Evolutionary conservation across 2,329 filamentous ascomycete species (phyloP), one percentile per base, ranked within the genome.

Genomic region (Ilyonectria destructans): DNA sequence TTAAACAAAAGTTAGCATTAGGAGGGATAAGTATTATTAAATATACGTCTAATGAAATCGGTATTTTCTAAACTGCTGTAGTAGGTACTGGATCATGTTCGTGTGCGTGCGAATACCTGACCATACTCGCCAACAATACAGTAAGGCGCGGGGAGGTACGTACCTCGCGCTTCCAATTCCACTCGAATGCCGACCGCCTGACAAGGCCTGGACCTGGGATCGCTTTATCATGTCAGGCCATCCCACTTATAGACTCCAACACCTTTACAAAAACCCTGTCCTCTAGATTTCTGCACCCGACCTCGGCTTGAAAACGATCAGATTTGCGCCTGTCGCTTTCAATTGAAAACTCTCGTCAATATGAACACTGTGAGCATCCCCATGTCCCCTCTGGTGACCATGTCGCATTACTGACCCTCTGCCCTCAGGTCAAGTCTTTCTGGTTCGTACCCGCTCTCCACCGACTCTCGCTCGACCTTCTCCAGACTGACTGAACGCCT

Each of bases 351-450:
- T 40, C 13, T 62, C 57, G 48, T 69, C 73, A 82, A 74, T 35
- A 89, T 89, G 87, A 89, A 89, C 75, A 89, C 86, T 58, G 87
- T 89, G 80, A 79, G 86, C 78, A 40, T 12, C 21, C 63, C 62
- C 29, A 35, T 17, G 23, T 19, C 26, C 43, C 21, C 23, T 54
- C 56, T 37, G 17, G n/a, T 23, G 37, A 37, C 19, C 17, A 54
- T 65, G 69, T 62, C 67, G 51, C 55, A 21, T 71, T 77, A 70
- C 68, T 78, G 60, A 78, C 63, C 37, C 33, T 66, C 46, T 65
- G 49, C 48, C 21, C 37, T 52, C 72, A 91, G 90, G 85, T 88
- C 71, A 89, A 86, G 84, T 91, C 90, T 59, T 91, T 92, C 83
- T 92, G 90, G 90, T 91, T 84, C 72, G 84, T 75, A 59, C 43